Evolutionary conservation across 352 stramenopile species (phyloP), one percentile per base, ranked within the genome.

Genomic region (Phytopythium oedochilum): DNA sequence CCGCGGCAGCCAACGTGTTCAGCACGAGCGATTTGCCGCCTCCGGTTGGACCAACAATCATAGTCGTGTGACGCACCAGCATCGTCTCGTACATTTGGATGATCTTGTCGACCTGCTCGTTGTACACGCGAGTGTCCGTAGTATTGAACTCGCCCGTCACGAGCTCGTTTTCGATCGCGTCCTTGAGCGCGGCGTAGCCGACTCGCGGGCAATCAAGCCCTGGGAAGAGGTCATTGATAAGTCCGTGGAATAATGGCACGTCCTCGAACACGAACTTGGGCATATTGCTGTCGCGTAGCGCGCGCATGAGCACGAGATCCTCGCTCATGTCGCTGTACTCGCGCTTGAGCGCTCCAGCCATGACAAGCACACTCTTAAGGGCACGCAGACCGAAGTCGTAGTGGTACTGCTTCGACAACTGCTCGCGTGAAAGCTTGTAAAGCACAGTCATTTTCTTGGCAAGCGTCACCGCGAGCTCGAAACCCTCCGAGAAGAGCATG

Each of bases 21-120:
- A 98, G 51, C 6, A 98, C 87, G 2, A 97, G 71, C 17, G 89
- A 94, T 61, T 98, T 98, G 29, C 94, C 93, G 31, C 93, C 95
- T 3, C 89, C 91, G 0, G 94, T 98, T 2, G 92, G 92, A 0
- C 95, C 95, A 1, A 98, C 94, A 43, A 98, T 98, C 94, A 98
- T 98, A 0, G 88, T 97, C 9, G 92, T 98, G 72, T 98, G 94
- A 2, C 95, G 83, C 31, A 98, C 92, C 5, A 98, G 74, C 89
- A 98, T 96, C 0, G 90, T 98, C 70, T 98, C 93, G 66, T 98
- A 98, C 89, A 98, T 97, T 52, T 98, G 94, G 32, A 98, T 97
- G 50, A 96, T 93, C 67, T 98, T 98, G 64, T 98, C 94, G n/a
- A 98, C 89, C 61, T 97, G 89, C 14, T 96, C 83, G 25, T 86